Evolutionary conservation across 805 yeast genomes (phyloP), one percentile per base, ranked within the genome.

Genomic region (Zygosaccharomyces pseudorouxii): DNA sequence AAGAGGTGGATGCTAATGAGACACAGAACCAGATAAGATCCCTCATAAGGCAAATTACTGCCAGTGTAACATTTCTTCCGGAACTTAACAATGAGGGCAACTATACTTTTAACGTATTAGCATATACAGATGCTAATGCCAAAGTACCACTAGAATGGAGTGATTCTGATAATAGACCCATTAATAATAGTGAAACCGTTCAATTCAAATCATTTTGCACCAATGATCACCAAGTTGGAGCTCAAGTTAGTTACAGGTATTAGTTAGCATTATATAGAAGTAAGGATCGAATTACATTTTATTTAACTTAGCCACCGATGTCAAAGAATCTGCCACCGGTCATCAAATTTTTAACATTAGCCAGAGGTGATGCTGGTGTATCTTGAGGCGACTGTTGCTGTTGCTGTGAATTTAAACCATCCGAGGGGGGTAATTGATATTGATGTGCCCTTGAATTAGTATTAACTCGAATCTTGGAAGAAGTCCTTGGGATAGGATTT

Each of bases 31-130:
- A 89, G 55, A 87, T 89, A n/a, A 92, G 87, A 64, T 80, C 89
- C 0, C 82, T 90, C 5, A 81, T 90, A 35, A 77, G 97, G 46
- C 97, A 90, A 57, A 86, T 90, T 45, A 88, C 96, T 0, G 88
- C 96, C 0, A 82, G 93, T 37, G 87, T 86, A 1, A 80, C 96
- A 0, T 89, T 89, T 62, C 72, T 90, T 36, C 98, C 98, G 0
- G 76, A 84, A 20, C 68, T 90, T 25, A 79, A 78, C 9, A 59
- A 58, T 23, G 80, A 76, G 11, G 80, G 75, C 16, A 73, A 74
- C 10, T 80, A 84, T 59, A 86, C 96, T 0, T 89, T 90, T 65
- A 89, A 86, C 59, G 92, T 90, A 0, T 69, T 89, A 46, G 96
- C 89, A 0, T 85, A 84, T 59, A 86, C 96, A 0, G 86, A 84